Evolutionary conservation across 2,329 filamentous ascomycete genomes (phyloP).

Genomic region (Ophiocordyceps camponoti-leonardi): DNA sequence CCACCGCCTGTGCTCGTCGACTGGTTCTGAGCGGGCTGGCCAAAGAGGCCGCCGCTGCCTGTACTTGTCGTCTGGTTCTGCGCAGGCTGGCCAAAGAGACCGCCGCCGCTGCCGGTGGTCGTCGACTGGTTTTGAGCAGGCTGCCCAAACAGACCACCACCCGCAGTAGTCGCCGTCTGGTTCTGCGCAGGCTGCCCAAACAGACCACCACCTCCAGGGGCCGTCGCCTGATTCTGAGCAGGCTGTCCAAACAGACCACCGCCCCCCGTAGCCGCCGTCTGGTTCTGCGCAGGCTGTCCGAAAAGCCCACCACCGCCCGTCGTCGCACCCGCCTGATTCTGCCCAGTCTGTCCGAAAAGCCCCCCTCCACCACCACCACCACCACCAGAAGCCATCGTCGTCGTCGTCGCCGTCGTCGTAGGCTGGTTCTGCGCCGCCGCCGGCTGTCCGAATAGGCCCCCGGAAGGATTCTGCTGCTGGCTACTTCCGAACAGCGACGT

Average conservation of each 20-base stretch:
- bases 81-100: constrained; percentile 4
- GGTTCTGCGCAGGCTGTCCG: constrained; percentile 4
- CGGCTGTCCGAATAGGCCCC: constrained; percentile 4
- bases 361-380: neutral
- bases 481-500: constrained; percentile 5
- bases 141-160: constrained; percentile 17
- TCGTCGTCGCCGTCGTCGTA: constrained; percentile 1
- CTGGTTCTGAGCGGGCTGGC: constrained; percentile 1
- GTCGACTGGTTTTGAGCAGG: constrained; percentile 3
- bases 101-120: constrained; percentile 2
- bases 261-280: constrained; percentile 4
- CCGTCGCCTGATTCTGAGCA: constrained; percentile 1
- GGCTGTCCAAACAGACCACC: constrained; percentile 10
- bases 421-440: constrained; percentile 5
- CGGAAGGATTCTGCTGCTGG: neutral
- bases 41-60: constrained; percentile 3
- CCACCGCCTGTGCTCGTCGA: neutral
- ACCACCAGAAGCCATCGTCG: neutral
- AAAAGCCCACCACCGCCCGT: constrained; percentile 5
- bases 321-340: constrained; percentile 4
- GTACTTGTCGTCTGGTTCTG: constrained; percentile 3
- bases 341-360: constrained; percentile 8
- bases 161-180: constrained; percentile 5
- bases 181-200: constrained; percentile 12
- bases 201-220: constrained; percentile 11